phyloP scores from a whole-genome alignment of 2,329 filamentous ascomycete species.

The Colletotrichum liaoningense region DNA sequence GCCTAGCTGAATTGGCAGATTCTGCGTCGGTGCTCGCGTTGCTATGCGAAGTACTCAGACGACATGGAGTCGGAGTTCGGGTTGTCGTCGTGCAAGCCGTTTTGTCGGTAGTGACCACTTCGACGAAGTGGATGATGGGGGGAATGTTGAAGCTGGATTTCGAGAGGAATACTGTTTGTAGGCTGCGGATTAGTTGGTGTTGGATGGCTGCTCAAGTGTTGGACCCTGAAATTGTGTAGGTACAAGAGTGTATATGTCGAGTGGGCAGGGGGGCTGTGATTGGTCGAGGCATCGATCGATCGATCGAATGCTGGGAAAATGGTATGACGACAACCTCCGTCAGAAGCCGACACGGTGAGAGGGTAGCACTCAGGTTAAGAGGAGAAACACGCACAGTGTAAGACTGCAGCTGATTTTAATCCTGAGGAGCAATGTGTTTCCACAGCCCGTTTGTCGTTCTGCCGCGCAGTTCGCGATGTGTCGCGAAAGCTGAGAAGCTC shows the following conservation, averaged over 20 bases:
- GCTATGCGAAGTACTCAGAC: background rate
- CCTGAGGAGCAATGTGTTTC: background rate
- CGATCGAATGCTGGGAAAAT: conserved; percentile 40
- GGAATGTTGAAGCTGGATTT: background rate
- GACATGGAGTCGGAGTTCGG: background rate
- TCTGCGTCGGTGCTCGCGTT: background rate
- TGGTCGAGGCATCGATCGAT: conserved; percentile 46
- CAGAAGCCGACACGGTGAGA: conserved; percentile 7
- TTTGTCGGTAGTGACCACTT: background rate
- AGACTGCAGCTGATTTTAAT: background rate
- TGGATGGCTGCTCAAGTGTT: too few species aligned
- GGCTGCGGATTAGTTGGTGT: background rate
- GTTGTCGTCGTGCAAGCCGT: conserved; percentile 6
- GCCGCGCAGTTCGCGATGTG: background rate
- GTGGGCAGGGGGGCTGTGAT: conserved; percentile 36
- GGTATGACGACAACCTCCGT: conserved; percentile 29
- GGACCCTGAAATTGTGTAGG: conserved; percentile 7
- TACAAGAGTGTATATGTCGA: conserved; percentile 14
- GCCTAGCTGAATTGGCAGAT: conserved; percentile 4
- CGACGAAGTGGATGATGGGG: background rate
- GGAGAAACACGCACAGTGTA: background rate
- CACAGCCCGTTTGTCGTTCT: too few species aligned
- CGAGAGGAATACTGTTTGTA: background rate
- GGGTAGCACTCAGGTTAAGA: conserved; percentile 16
- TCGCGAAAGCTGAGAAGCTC: too few species aligned